Evolutionary conservation across 75 land plant species (phyloP).

Genomic region (Larix kaempferi): DNA sequence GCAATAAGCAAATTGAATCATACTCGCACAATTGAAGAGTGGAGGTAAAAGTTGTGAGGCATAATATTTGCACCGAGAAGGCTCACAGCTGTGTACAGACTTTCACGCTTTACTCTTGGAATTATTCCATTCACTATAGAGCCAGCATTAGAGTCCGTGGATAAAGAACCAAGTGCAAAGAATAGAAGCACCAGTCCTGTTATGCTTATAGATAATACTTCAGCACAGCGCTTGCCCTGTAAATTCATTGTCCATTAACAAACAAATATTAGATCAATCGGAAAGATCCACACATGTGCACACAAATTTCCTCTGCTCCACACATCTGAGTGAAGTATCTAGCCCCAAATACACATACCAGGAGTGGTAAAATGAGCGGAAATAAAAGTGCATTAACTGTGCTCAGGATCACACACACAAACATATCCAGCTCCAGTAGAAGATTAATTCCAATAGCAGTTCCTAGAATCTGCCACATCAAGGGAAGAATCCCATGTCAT

Average conservation of each 20-base stretch:
- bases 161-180: conserved; percentile 53
- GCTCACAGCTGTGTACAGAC: conserved; percentile 59
- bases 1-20: conserved; percentile 4
- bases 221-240: conserved; percentile 57
- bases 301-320: not conserved
- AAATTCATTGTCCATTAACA: not conserved
- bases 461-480: conserved; percentile 59
- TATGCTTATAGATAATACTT: conserved; percentile 32
- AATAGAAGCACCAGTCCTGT: conserved; percentile 48
- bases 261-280: not conserved
- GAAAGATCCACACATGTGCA: not conserved
- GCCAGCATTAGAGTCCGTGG: conserved; percentile 50
- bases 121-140: conserved; percentile 51
- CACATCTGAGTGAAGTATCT: not conserved
- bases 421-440: conserved; percentile 54
- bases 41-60: conserved; percentile 87
- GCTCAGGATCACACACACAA: conserved; percentile 49
- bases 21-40: conserved; percentile 87
- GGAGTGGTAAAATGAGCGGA: conserved; percentile 33
- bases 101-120: conserved; percentile 73
- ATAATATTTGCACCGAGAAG: conserved; percentile 84
- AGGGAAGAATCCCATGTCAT: not conserved
- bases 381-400: conserved; percentile 38
- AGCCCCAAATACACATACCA: conserved; percentile 38
- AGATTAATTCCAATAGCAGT: conserved; percentile 72